Evolutionary conservation across 306 rosid genomes (phyloP).

Genomic region (Castanopsis chinensis): DNA sequence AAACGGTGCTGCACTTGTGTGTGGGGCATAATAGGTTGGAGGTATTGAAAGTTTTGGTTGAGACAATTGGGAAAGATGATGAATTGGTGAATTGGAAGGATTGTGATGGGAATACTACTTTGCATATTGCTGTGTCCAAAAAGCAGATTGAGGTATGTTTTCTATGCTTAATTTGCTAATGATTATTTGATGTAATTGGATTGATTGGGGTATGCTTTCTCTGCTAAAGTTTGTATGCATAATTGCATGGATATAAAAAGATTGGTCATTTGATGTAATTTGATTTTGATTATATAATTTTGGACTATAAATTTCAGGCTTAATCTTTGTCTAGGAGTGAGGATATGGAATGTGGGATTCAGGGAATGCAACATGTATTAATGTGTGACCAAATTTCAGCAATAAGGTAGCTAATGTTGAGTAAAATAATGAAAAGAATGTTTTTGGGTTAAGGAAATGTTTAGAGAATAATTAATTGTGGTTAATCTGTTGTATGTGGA

Average conservation of each 20-base stretch:
- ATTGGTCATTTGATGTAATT: too few relatives aligned
- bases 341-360: neutral
- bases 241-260: too few relatives aligned
- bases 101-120: conserved; percentile 22
- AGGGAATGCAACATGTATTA: neutral
- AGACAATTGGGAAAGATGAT: conserved; percentile 5
- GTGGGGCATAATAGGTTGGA: conserved; percentile 22
- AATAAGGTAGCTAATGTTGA: neutral
- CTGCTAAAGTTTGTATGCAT: too few relatives aligned
- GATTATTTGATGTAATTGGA: neutral
- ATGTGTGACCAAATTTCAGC: neutral
- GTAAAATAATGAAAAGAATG: too few relatives aligned
- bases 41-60: conserved; percentile 24
- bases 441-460: too few relatives aligned
- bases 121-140: conserved; percentile 32
- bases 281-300: neutral
- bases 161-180: neutral
- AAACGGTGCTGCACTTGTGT: conserved; percentile 25
- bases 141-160: conserved; percentile 26
- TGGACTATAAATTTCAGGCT: neutral
- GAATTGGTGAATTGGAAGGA: conserved; percentile 29
- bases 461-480: too few relatives aligned
- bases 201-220: too few relatives aligned
- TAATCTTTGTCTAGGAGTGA: neutral
- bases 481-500: too few relatives aligned